Conservation (phyloP, 257 asterid genomes). For the Solanum virginianum region DNA sequence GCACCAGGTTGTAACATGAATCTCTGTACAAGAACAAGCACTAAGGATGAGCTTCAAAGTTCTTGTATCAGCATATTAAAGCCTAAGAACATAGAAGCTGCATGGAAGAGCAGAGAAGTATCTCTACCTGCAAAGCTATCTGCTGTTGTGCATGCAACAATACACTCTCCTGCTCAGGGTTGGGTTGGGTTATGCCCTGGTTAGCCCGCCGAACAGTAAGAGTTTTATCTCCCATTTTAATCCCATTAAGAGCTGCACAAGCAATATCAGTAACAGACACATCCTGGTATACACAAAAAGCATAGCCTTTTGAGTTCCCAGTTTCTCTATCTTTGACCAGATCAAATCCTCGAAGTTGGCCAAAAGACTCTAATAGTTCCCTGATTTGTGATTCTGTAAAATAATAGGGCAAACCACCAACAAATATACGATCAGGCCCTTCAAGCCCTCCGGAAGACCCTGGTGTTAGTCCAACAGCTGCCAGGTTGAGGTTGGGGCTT, state of each 20-base stretch:
- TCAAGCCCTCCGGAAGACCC: slow-evolving; percentile 93
- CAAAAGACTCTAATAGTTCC: slow-evolving; percentile 95
- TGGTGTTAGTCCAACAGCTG: slow-evolving; percentile 81
- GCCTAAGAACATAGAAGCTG: background rate
- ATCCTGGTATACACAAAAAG: slow-evolving; percentile 92
- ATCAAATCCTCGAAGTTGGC: slow-evolving; percentile 89
- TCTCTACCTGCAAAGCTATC: slow-evolving; percentile 74
- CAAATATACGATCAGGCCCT: slow-evolving; percentile 92
- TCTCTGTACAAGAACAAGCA: slow-evolving; percentile 39
- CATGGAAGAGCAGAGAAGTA: background rate
- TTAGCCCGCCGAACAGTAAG: slow-evolving; percentile 94
- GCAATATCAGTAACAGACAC: slow-evolving; percentile 91
- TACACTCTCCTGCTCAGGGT: slow-evolving; percentile 92
- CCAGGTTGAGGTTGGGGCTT: slow-evolving; percentile 69
- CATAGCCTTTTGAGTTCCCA: slow-evolving; percentile 97
- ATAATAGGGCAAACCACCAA: slow-evolving; percentile 93
- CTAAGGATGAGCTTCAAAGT: background rate
- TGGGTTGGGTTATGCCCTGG: slow-evolving; percentile 74
- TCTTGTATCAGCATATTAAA: background rate
- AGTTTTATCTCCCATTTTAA: slow-evolving; percentile 94
- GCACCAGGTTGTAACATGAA: slow-evolving; percentile 51
- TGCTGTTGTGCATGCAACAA: slow-evolving; percentile 90
- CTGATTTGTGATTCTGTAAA: slow-evolving; percentile 84
- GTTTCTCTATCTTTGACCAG: slow-evolving; percentile 94
- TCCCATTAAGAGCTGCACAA: slow-evolving; percentile 95